These are phyloP conservation scores for Vitis riparia DNA, from an alignment of 164 flowering plant species.

Conservation along the genomic window DNA sequence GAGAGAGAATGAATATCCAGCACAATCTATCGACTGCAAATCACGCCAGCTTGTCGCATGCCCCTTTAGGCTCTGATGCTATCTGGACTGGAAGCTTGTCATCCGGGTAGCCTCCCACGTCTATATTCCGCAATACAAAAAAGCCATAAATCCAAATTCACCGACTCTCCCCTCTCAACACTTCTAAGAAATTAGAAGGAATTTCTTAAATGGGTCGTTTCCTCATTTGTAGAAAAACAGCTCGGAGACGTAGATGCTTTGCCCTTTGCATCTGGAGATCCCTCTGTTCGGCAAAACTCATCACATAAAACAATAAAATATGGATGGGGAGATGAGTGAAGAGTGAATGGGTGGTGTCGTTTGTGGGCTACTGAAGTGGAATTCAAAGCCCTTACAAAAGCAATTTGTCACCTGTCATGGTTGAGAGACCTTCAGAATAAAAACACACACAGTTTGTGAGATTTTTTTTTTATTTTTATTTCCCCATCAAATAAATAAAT, in stretches of 20 bases:
- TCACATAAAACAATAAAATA: too few relatives aligned
- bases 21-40: neutral
- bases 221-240: constrained; percentile 5
- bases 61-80: neutral
- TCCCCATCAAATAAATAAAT: too few relatives aligned
- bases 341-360: constrained; percentile 5
- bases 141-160: constrained; percentile 9
- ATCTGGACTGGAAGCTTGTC: constrained; percentile 18
- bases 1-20: constrained; percentile 3
- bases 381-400: neutral
- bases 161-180: constrained; percentile 2
- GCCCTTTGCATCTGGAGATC: neutral
- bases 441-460: neutral
- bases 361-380: constrained; percentile 12
- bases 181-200: neutral
- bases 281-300: too few relatives aligned
- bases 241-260: neutral
- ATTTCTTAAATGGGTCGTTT: too few relatives aligned
- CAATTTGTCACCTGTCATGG: too few relatives aligned
- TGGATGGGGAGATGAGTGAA: too few relatives aligned
- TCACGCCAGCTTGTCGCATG: neutral
- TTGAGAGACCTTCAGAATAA: neutral
- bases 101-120: constrained; percentile 25
- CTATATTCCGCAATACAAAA: neutral
- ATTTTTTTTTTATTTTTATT: too few relatives aligned